phyloP scores from a whole-genome alignment of 2,329 filamentous ascomycete species.

The Eutypa lata region DNA sequence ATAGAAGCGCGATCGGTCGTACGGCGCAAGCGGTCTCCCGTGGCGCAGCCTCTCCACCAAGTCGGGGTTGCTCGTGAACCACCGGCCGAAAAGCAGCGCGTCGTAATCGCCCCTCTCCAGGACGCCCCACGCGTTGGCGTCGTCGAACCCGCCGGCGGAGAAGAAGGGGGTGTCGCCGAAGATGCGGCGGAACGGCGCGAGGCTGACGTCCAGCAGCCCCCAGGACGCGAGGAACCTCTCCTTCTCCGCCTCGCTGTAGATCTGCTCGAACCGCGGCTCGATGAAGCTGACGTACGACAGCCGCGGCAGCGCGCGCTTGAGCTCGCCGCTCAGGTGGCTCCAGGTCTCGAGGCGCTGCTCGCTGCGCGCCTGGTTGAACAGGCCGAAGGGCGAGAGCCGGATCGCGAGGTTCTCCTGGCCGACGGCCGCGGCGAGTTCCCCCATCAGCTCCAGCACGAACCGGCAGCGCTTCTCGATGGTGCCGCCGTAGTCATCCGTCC shows the following conservation, averaged over 20 bases:
- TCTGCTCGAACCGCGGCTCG: conserved; percentile 46
- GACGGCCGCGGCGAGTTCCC: conserved; percentile 24
- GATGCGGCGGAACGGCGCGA: conserved; percentile 21
- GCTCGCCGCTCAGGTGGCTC: conserved; percentile 39
- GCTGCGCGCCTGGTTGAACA: conserved; percentile 44
- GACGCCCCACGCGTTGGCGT: conserved; percentile 23
- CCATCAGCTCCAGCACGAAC: conserved; percentile 29
- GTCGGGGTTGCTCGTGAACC: conserved; percentile 45
- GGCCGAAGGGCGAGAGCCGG: conserved; percentile 36
- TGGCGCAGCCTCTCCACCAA: conserved; percentile 36
- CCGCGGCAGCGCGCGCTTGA: conserved; percentile 27
- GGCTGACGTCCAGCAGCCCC: conserved; percentile 24
- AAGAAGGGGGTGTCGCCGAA: conserved; percentile 26
- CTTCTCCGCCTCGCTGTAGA: conserved; percentile 31
- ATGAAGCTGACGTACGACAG: conserved; percentile 47
- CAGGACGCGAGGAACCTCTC: conserved; percentile 34
- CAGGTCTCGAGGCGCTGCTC: conserved; percentile 46
- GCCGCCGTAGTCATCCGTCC: conserved; percentile 30
- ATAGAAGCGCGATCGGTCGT: conserved; percentile 38
- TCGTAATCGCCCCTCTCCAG: conserved; percentile 25
- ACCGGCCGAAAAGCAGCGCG: conserved; percentile 39
- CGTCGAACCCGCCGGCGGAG: conserved; percentile 22
- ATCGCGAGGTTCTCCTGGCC: conserved; percentile 24
- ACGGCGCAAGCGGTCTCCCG: conserved; percentile 33
- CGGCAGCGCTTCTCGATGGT: conserved; percentile 25